A percentile compares a stretch with the other conserved stretches of the same genome.
These are phyloP conservation scores for Phylloporus arenicola DNA, from an alignment of 768 basidiomycete genomes.

Conservation along the genomic window DNA sequence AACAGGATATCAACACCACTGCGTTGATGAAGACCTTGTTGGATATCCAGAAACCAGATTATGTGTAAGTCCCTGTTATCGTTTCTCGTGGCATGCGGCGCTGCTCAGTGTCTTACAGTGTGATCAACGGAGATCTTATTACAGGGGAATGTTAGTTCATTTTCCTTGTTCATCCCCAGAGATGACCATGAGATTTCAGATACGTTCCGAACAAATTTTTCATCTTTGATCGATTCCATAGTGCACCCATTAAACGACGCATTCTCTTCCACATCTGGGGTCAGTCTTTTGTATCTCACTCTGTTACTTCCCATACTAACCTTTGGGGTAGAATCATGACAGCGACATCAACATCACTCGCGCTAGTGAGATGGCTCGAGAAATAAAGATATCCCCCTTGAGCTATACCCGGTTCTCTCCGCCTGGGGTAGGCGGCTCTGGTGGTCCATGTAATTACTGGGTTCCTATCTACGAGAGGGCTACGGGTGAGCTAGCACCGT, in stretches of 20 bases:
- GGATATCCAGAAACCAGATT: conserved; percentile 57
- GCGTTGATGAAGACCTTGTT: conserved; percentile 54
- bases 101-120: conserved; percentile 33
- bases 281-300: conserved; percentile 28
- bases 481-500: conserved; percentile 24
- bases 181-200: conserved; percentile 33
- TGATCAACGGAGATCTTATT: conserved; percentile 69
- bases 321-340: conserved; percentile 62
- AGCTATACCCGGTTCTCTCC: conserved; percentile 64
- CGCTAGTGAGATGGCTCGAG: conserved; percentile 57
- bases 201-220: conserved; percentile 63
- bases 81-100: neutral
- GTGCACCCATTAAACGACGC: conserved; percentile 54
- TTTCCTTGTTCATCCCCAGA: neutral
- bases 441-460: conserved; percentile 72
- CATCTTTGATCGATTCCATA: conserved; percentile 58
- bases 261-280: conserved; percentile 66
- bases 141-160: conserved; percentile 55
- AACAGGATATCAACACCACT: conserved; percentile 61
- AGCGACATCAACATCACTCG: conserved; percentile 71
- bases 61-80: conserved; percentile 43
- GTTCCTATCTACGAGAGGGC: conserved; percentile 52
- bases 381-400: conserved; percentile 46
- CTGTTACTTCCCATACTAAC: neutral
- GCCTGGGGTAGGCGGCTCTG: conserved; percentile 54